Evolutionary conservation across 2,329 filamentous ascomycete genomes (phyloP).

Genomic region (Geosmithia flava): DNA sequence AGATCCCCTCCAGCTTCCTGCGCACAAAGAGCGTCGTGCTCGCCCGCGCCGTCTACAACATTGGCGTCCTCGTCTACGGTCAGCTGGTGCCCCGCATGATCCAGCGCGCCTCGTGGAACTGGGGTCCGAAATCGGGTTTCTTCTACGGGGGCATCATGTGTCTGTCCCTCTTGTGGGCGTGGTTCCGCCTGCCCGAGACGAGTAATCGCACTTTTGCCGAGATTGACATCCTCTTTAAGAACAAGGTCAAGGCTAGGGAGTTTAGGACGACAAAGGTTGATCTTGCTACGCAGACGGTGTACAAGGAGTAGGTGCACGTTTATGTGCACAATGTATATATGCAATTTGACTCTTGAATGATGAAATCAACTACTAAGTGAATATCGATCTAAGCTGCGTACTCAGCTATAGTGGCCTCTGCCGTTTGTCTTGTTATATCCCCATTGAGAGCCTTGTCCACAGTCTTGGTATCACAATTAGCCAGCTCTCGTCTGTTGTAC

Average conservation of each 20-base stretch:
- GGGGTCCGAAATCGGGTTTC: slow-evolving; percentile 10
- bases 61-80: slow-evolving; percentile 4
- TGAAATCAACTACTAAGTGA: too few relatives aligned
- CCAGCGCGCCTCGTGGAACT: slow-evolving; percentile 9
- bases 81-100: slow-evolving; percentile 9
- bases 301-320: too few relatives aligned
- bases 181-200: slow-evolving; percentile 12
- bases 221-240: slow-evolving; percentile 9
- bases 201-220: slow-evolving; percentile 12
- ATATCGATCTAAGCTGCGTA: too few relatives aligned
- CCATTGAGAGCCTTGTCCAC: too few relatives aligned
- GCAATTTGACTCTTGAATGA: too few relatives aligned
- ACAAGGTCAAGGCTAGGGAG: slow-evolving; percentile 9
- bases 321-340: too few relatives aligned
- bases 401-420: too few relatives aligned
- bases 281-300: neutral
- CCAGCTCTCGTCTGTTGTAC: too few relatives aligned
- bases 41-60: slow-evolving; percentile 19
- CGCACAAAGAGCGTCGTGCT: slow-evolving; percentile 32
- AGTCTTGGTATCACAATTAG: too few relatives aligned
- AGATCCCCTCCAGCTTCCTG: slow-evolving; percentile 30
- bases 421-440: too few relatives aligned
- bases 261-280: slow-evolving; percentile 13
- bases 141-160: slow-evolving; percentile 8
- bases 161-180: slow-evolving; percentile 8